Percentiles rank a stretch among this genome's conserved stretches.
Evolutionary conservation across 805 yeast genomes (phyloP).

Genomic region (Candida mattraensis): DNA sequence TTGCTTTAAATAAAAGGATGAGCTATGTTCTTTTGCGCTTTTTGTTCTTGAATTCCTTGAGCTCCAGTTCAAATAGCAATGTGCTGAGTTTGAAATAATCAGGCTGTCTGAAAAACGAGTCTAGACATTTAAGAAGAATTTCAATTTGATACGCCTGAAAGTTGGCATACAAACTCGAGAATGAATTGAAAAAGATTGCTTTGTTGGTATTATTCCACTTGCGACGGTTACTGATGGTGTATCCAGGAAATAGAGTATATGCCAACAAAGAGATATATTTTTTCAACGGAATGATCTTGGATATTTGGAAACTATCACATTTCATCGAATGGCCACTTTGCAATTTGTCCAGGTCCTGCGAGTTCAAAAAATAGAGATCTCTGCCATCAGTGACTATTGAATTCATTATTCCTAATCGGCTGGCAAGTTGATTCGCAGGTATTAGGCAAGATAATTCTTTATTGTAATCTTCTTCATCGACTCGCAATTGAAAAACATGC

Average conservation of each 20-base stretch:
- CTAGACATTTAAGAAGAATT: constrained; percentile 18
- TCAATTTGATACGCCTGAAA: constrained; percentile 23
- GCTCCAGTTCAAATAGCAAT: constrained; percentile 25
- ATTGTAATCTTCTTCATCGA: too few relatives aligned
- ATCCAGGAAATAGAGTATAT: too few relatives aligned
- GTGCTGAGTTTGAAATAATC: constrained; percentile 23
- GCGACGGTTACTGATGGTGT: too few relatives aligned
- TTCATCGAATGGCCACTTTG: constrained; percentile 8
- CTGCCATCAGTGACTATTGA: constrained; percentile 27
- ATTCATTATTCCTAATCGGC: too few relatives aligned
- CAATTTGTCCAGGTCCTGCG: background rate
- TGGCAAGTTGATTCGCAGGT: too few relatives aligned
- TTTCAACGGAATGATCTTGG: too few relatives aligned
- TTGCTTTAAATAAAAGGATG: too few relatives aligned
- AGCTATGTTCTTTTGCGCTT: constrained; percentile 1
- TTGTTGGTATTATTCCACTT: too few relatives aligned
- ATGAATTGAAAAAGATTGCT: too few relatives aligned
- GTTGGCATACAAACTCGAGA: constrained; percentile 20
- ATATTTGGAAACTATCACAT: constrained; percentile 5
- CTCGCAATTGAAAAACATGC: too few relatives aligned
- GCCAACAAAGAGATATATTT: too few relatives aligned
- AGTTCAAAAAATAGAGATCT: constrained; percentile 13
- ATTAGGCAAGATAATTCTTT: too few relatives aligned
- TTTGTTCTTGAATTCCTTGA: constrained; percentile 6
- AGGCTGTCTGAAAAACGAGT: constrained; percentile 23